phyloP scores from a whole-genome alignment of 140 eudicot genomes.

The Ambrosia hybrid region DNA sequence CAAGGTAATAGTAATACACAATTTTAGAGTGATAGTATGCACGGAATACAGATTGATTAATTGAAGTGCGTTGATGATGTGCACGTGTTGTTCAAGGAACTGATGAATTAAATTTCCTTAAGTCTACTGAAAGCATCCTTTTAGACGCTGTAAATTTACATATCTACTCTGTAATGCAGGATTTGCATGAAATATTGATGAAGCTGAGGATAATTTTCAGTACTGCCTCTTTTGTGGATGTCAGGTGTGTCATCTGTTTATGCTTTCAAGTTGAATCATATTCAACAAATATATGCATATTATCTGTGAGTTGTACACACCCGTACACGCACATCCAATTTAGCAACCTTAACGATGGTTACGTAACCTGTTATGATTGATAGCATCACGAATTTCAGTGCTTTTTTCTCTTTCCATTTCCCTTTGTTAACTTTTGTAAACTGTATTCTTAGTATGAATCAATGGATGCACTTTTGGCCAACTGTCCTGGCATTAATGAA shows the following conservation, averaged over 20 bases:
- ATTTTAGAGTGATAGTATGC: background rate
- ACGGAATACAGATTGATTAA: background rate
- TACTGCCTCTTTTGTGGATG: conserved; percentile 97
- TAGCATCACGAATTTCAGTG: background rate
- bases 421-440: background rate
- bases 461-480: conserved; percentile 56
- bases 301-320: background rate
- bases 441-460: conserved; percentile 69
- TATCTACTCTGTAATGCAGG: conserved; percentile 47
- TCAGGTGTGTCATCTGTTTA: conserved; percentile 49
- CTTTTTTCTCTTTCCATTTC: too few relatives aligned
- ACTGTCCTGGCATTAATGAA: conserved; percentile 87
- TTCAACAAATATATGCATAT: background rate
- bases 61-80: background rate
- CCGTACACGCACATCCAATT: background rate
- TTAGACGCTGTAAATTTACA: background rate
- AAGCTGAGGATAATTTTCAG: conserved; percentile 76
- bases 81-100: background rate
- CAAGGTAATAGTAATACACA: background rate
- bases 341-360: background rate
- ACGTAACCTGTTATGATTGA: background rate
- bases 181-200: conserved; percentile 61
- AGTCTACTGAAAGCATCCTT: background rate
- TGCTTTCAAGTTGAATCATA: background rate
- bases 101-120: background rate